phyloP scores from a whole-genome alignment of 108 stramenopile species.

The Nitzschia inconspicua region DNA sequence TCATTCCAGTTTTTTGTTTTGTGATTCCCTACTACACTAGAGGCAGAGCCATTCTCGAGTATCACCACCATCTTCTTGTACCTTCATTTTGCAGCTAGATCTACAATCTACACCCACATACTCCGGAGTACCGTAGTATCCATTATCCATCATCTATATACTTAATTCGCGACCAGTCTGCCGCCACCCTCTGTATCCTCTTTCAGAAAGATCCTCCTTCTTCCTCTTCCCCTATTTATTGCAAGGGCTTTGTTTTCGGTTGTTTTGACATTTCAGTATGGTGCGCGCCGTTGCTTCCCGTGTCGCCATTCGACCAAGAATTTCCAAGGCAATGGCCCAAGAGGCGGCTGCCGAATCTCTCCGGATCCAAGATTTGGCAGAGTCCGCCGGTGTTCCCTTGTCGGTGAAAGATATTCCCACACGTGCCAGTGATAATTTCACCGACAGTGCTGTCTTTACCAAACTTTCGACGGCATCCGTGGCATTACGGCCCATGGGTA shows the following conservation, averaged over 20 bases:
- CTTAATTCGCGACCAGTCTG: too few relatives aligned
- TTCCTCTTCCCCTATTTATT: too few relatives aligned
- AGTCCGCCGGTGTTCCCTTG: constrained; percentile 24
- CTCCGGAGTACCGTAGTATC: too few relatives aligned
- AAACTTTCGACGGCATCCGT: constrained; percentile 31
- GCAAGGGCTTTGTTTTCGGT: not conserved
- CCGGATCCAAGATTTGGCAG: constrained; percentile 14
- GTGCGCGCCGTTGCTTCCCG: constrained; percentile 31
- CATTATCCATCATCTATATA: too few relatives aligned
- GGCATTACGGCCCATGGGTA: constrained; percentile 60
- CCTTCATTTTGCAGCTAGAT: too few relatives aligned
- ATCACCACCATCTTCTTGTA: too few relatives aligned
- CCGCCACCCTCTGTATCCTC: too few relatives aligned
- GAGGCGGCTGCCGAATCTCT: constrained; percentile 22
- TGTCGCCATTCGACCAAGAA: constrained; percentile 19
- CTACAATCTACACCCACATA: too few relatives aligned
- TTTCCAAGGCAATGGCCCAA: constrained; percentile 37
- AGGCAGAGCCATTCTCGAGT: too few relatives aligned
- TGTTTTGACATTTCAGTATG: constrained; percentile 6
- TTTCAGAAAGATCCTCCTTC: too few relatives aligned
- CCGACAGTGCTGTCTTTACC: not conserved
- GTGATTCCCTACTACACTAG: too few relatives aligned
- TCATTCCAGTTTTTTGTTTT: too few relatives aligned
- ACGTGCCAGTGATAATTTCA: constrained; percentile 14
- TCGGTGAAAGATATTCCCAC: constrained; percentile 24